Evolutionary conservation across 495 filamentous ascomycete species (phyloP).

Genomic region (Cairneyella variabilis): DNA sequence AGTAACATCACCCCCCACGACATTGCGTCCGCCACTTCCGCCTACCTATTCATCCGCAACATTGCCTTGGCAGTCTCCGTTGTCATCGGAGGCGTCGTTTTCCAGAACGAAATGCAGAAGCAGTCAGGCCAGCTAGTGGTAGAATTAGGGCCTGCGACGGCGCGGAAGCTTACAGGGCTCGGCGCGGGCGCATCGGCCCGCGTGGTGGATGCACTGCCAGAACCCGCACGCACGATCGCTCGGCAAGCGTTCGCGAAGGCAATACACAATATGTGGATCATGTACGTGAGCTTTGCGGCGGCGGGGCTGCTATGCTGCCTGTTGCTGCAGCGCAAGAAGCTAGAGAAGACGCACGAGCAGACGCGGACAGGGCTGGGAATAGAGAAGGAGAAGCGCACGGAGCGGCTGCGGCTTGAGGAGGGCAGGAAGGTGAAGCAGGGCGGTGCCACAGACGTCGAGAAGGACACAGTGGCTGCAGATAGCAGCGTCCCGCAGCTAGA

Average conservation of each 20-base stretch:
- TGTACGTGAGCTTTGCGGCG: not conserved
- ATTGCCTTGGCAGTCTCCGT: conserved; percentile 59
- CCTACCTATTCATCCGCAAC: conserved; percentile 58
- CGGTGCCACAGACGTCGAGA: too few species aligned
- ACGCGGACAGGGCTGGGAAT: not conserved
- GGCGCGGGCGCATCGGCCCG: conserved; percentile 1
- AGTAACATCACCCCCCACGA: conserved; percentile 55
- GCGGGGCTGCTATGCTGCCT: not conserved
- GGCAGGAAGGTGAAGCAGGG: too few species aligned
- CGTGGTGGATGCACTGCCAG: not conserved
- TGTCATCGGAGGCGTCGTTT: conserved; percentile 64
- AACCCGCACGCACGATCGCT: not conserved
- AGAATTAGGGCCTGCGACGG: too few species aligned
- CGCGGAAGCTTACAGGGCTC: too few species aligned
- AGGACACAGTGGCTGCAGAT: too few species aligned
- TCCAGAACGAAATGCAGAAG: conserved; percentile 46
- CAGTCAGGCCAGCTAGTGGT: too few species aligned
- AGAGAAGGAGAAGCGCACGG: not conserved
- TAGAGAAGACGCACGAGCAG: not conserved
- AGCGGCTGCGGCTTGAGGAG: not conserved
- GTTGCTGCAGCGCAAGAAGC: not conserved
- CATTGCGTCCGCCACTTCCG: conserved; percentile 61
- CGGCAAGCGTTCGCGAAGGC: not conserved
- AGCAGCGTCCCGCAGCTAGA: too few species aligned
- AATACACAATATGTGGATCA: not conserved